Evolutionary conservation across 306 rosid species (phyloP), one percentile per base, ranked within the genome.

Genomic region (Gillenia trifoliata): DNA sequence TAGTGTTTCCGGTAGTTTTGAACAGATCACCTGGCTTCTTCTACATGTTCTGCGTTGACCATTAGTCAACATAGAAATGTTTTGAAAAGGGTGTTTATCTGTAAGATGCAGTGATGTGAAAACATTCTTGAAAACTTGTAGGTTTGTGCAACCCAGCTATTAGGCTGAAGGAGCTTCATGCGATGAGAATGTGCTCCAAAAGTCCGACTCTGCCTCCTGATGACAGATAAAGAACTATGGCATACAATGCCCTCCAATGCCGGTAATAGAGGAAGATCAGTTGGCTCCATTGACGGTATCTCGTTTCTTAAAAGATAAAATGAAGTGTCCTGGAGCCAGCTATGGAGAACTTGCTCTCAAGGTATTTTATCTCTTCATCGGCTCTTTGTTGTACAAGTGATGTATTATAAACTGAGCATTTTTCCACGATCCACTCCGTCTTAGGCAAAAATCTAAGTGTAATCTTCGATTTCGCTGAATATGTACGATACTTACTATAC

Each of bases 111-210:
- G 43, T 72, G 40, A 75, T 54, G 33, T 36, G 61, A 43, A 16
- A 64, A 67, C 56, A 29, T 45, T n/a, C 2, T 77, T 52, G 75
- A 43, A 41, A 68, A 59, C 34, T 69, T 45, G 26, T 78, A 83
- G 81, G 87, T 40, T 45, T 83, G 47, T 83, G 87, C 79, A 73
- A 76, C 38, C 84, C 87, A 45, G 70, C 43, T 43, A 29, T 7
- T 38, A 59, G 81, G 29, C 57, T 83, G 78, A 75, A 76, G 62
- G 87, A 76, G 61, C 84, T 83, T 64, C 87, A 83, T 64, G 64
- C 70, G 47, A 83, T 40, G 17, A 52, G 63, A 9, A 71, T 79
- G 79, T 82, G 83, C 76, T 82, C 83, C 74, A 78, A 75, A 82
- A 78, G 83, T 74, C 77, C 83, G 13, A 82, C 86, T 9, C 73